These are phyloP conservation scores for Chytriomyces sp. DNA, from an alignment of 192 early-diverging fungal species.

Conservation along the genomic window DNA sequence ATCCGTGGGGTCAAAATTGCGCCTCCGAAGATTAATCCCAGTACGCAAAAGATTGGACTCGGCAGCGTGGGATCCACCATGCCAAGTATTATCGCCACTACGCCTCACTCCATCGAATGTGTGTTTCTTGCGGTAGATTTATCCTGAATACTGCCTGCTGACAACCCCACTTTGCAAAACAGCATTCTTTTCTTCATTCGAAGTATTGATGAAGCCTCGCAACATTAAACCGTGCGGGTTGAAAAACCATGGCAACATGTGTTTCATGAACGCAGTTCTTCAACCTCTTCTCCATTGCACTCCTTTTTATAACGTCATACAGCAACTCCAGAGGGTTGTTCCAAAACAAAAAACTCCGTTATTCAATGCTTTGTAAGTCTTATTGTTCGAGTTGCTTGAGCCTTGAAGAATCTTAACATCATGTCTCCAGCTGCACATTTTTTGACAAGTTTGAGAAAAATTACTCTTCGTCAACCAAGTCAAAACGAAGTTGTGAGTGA, in stretches of 20 bases:
- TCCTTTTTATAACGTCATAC: constrained; percentile 91
- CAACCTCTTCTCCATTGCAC: constrained; percentile 91
- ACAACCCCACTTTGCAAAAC: background rate
- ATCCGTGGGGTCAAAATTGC: too few species aligned
- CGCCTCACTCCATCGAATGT: too few species aligned
- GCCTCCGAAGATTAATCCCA: too few species aligned
- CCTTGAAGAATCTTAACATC: background rate
- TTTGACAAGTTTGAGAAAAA: constrained; percentile 60
- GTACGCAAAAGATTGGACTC: too few species aligned
- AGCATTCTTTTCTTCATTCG: constrained; percentile 23
- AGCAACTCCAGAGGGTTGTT: constrained; percentile 66
- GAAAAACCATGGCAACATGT: constrained; percentile 96
- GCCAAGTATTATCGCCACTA: too few species aligned
- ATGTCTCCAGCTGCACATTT: constrained; percentile 58
- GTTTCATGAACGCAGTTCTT: constrained; percentile 96
- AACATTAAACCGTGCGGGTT: constrained; percentile 81
- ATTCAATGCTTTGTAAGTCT: constrained; percentile 60
- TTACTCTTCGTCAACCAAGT: background rate
- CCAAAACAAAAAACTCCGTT: too few species aligned
- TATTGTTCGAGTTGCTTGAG: too few species aligned
- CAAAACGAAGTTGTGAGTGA: background rate
- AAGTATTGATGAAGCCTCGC: constrained; percentile 26
- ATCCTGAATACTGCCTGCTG: too few species aligned
- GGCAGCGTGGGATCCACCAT: too few species aligned
- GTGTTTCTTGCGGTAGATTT: too few species aligned